Base-by-base conservation (phyloP, 192 early-diverging fungal species). In the Endogone sp. region DNA sequence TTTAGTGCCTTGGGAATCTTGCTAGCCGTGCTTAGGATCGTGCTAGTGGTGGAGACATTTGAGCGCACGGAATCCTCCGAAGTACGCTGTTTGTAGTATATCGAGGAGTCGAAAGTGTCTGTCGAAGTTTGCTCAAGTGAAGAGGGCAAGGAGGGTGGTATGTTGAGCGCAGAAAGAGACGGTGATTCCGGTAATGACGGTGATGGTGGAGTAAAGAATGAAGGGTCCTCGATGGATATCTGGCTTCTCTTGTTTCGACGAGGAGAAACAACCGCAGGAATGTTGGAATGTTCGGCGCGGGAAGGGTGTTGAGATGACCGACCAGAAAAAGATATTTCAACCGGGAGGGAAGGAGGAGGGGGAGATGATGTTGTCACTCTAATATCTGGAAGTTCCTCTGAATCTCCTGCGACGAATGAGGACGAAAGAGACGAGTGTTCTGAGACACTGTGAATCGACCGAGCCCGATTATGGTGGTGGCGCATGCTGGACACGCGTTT, bases 11-110 rank as follows among this genome's bases (percentile, higher is more conserved):
- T 62, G 24, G 71, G 61, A 23, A 73, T 67, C 23, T 56, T 66
- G 25, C 68, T 70, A 20, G 71, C 69, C n/a, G 71, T 67, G 11
- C 76, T 73, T 23, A 78, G 65, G n/a, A 78, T 71, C 3, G 74
- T 71, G 44, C 69, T 71, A 11, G 74, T 71, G 22, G 65, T 60
- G 16, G 76, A 78, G 2, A 25, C 31, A n/a, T 54, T 73, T 11
- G 78, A 77, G 61, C 63, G 57, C 28, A 74, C 55, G 20, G 79
- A 80, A 57, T 77, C 73, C 16, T 49, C 37, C 37, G 37, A 49
- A 49, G 37, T 49, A 49, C 37, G 37, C 6, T 49, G 37, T 11
- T 16, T 6, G 1, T 16, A 16, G 6, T 11, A 6, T 49, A 16
- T 11, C 6, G 6, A 49, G 37, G 37, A 49, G 16, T 49, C 37